These are phyloP conservation scores for Backusella macrospora DNA, from an alignment of 192 early-diverging fungal species.

Conservation along the genomic window DNA sequence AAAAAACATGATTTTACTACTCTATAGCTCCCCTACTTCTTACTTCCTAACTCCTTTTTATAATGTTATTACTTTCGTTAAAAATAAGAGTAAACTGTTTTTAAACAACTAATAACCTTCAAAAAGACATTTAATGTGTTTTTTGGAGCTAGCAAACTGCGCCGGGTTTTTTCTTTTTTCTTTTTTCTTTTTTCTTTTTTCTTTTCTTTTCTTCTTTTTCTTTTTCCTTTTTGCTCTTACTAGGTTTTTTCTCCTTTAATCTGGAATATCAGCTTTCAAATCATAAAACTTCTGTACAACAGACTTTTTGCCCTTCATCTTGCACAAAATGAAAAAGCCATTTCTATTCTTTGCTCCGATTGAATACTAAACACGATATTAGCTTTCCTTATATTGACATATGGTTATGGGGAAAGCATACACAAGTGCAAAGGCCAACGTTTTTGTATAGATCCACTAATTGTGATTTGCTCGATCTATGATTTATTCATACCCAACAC, in stretches of 20 bases:
- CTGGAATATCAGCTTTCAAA: background rate
- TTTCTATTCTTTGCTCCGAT: conserved; percentile 2
- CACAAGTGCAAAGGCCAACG: conserved; percentile 1
- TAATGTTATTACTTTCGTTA: background rate
- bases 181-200: too few relatives aligned
- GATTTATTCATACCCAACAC: background rate
- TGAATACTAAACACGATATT: background rate
- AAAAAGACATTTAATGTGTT: background rate
- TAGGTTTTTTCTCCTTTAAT: background rate
- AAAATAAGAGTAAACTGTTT: too few relatives aligned
- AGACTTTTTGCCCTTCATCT: background rate
- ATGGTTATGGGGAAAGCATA: background rate
- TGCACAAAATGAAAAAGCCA: background rate
- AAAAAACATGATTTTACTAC: background rate
- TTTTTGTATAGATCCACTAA: background rate
- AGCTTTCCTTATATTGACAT: background rate
- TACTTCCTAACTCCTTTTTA: background rate
- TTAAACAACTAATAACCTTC: too few relatives aligned
- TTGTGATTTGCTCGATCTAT: background rate
- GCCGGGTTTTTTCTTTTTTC: background rate
- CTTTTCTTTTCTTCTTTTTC: too few relatives aligned
- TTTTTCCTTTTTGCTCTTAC: background rate
- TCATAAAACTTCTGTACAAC: background rate
- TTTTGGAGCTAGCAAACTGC: background rate
- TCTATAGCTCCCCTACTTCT: background rate